A percentile compares a stretch with the other conserved stretches of the same genome.
Evolutionary conservation across 306 rosid species (phyloP).

Genomic region (Pyrus communis): DNA sequence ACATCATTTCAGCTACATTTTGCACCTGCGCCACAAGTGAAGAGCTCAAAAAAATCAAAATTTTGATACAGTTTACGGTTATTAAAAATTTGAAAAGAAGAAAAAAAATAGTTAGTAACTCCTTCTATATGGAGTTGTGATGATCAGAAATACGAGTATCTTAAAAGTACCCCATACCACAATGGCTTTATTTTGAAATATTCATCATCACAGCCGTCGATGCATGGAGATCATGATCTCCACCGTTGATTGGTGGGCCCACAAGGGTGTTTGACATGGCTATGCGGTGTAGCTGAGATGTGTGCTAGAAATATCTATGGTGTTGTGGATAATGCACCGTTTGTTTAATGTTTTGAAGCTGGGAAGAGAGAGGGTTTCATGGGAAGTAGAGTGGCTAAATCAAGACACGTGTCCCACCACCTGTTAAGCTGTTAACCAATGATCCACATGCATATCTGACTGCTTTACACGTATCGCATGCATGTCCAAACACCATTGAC

Average conservation of each 20-base stretch:
- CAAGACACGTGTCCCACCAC: conserved; percentile 71
- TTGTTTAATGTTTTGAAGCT: conserved; percentile 1
- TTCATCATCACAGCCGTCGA: neutral
- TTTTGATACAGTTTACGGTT: too few relatives aligned
- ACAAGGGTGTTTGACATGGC: neutral
- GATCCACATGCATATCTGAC: conserved; percentile 32
- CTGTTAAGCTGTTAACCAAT: conserved; percentile 45
- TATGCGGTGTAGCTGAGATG: too few relatives aligned
- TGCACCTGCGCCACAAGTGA: too few relatives aligned
- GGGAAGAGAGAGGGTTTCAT: neutral
- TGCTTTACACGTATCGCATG: conserved; percentile 44
- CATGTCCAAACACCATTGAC: neutral
- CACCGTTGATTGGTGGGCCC: neutral
- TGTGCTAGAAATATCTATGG: neutral
- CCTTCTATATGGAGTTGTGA: too few relatives aligned
- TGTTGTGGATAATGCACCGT: conserved; percentile 27
- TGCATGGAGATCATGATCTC: neutral
- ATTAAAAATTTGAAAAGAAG: too few relatives aligned
- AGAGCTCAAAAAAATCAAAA: too few relatives aligned
- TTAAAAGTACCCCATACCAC: neutral
- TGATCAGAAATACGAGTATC: neutral
- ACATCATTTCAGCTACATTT: too few relatives aligned
- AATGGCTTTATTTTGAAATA: neutral
- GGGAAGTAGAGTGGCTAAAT: neutral
- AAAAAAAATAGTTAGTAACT: too few relatives aligned